Base-by-base conservation (phyloP, 495 filamentous ascomycete species). In the Tetracladium marchalianum region DNA sequence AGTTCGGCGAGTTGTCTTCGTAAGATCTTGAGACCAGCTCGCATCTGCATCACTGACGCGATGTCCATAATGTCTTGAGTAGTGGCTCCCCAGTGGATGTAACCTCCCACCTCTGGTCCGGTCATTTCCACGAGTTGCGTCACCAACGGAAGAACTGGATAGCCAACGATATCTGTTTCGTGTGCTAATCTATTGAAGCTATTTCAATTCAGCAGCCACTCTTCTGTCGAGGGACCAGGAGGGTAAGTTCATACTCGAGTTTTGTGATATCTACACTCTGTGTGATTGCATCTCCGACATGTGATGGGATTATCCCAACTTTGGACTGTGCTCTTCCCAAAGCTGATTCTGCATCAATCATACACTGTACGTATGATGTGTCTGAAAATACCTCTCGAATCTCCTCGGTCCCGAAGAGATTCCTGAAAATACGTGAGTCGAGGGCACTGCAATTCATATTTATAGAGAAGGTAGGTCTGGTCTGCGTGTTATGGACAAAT, bases 1-100 rank as follows among this genome's bases (percentile, higher is more conserved):
- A 71, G 51, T 1, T 60, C 60, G 5, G 55, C 43, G 13, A 76
- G 58, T 9, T 63, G 52, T 31, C 52, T 33, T 33, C 68, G 61
- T 7, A 74, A 59, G n/a, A 72, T 59, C 5, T 56, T 59, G 11
- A 76, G 55, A 0, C 70, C 70, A 13, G 58, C 49, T 51, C 64
- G 63, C 57, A 76, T 71, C 47, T 76, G 72, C n/a, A 76, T 53
- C 8, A 75, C 58, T 13, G 61, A 64, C 0, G 70, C 71, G 4
- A 66, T 60, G 44, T 76, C 72, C 67, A 72, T 73, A 38, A 76
- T 72, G 50, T 76, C 71, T 47, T 76, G 72, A 13, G 72, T 76
- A 9, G 72, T 74, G 2, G 72, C 72, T 40, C 72, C 72, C 72
- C 72, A 76, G 54, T 76, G 72, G 11, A 74, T 65, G 47, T 73